Evolutionary conservation across 257 asterid species (phyloP).

Genomic region (Gentiana macrophylla): DNA sequence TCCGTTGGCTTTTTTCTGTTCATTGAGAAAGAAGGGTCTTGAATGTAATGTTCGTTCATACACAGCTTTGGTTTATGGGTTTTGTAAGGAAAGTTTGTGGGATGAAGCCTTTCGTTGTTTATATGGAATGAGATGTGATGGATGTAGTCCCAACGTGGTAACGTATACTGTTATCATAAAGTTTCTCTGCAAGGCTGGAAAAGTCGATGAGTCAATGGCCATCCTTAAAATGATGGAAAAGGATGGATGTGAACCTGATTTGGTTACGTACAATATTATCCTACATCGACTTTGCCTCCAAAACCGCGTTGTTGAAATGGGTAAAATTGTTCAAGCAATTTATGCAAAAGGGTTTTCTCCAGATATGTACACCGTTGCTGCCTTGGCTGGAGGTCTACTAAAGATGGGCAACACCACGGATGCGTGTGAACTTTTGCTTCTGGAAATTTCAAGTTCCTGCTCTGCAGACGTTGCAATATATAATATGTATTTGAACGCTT

Average conservation of each 20-base stretch:
- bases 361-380: slow-evolving; percentile 42
- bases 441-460: slow-evolving; percentile 24
- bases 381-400: slow-evolving; percentile 50
- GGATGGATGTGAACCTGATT: slow-evolving; percentile 41
- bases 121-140: slow-evolving; percentile 31
- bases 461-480: slow-evolving; percentile 27
- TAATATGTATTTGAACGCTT: slow-evolving; percentile 39
- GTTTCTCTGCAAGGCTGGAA: slow-evolving; percentile 41
- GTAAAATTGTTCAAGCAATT: slow-evolving; percentile 30
- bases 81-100: slow-evolving; percentile 38
- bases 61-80: slow-evolving; percentile 50
- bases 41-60: slow-evolving; percentile 30
- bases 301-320: slow-evolving; percentile 21
- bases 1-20: slow-evolving; percentile 40
- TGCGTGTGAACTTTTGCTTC: slow-evolving; percentile 25
- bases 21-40: slow-evolving; percentile 41
- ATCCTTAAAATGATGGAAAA: slow-evolving; percentile 37
- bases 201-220: slow-evolving; percentile 31
- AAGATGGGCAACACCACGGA: slow-evolving; percentile 30
- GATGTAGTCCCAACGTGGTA: slow-evolving; percentile 30
- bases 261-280: slow-evolving; percentile 46
- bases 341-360: slow-evolving; percentile 37
- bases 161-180: slow-evolving; percentile 43
- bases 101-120: slow-evolving; percentile 32
- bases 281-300: slow-evolving; percentile 47